Percentiles rank a stretch among this genome's conserved stretches.
Conservation (phyloP, 768 basidiomycete species). For the Russula sp. region DNA sequence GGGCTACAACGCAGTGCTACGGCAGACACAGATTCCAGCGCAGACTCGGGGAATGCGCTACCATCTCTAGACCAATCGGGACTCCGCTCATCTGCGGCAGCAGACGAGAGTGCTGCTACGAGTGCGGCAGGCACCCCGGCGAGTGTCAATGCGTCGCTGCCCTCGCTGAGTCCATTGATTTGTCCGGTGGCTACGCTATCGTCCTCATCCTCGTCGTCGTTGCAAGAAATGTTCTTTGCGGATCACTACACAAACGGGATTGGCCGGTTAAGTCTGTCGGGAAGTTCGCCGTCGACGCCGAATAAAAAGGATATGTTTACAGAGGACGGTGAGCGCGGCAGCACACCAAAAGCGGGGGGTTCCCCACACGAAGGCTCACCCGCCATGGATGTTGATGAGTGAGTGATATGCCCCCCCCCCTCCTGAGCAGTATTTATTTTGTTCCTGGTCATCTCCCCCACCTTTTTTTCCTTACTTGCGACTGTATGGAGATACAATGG, state of each 20-base stretch:
- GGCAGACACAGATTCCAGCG: background rate
- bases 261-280: constrained; percentile 14
- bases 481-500: constrained; percentile 1
- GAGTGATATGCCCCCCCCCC: background rate
- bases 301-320: constrained; percentile 24
- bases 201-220: constrained; percentile 13
- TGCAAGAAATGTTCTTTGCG: constrained; percentile 7
- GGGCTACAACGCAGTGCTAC: constrained; percentile 55
- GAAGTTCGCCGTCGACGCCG: constrained; percentile 6
- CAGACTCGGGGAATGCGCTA: background rate
- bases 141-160: constrained; percentile 8
- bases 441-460: background rate
- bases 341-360: constrained; percentile 7
- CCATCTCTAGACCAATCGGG: constrained; percentile 13
- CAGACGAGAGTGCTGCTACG: constrained; percentile 16
- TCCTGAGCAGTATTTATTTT: background rate
- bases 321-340: constrained; percentile 18
- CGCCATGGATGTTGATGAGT: constrained; percentile 19
- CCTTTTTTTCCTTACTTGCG: background rate
- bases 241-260: constrained; percentile 16
- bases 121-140: constrained; percentile 14
- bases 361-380: background rate
- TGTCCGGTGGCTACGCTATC: constrained; percentile 2
- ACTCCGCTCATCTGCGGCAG: constrained; percentile 13
- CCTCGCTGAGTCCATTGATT: constrained; percentile 15